Evolutionary conservation across 1,139 yeast genomes (phyloP), one percentile per base, ranked within the genome.

Genomic region (Sugiyamaella pinicola): DNA sequence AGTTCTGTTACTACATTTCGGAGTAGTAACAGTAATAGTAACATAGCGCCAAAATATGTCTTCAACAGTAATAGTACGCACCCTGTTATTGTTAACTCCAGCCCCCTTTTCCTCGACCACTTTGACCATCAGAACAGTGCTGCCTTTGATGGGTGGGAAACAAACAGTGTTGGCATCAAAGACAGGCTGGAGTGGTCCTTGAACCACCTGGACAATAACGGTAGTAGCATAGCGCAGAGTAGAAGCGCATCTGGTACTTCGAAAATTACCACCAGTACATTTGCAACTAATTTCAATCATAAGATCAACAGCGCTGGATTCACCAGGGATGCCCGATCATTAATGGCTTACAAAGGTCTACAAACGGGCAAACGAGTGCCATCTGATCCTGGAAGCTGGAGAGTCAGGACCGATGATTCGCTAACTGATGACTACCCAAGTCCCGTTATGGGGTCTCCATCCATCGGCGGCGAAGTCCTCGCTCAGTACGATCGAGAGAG

Each of bases 301-400:
- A 55, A 55, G 24, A 56, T 56, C 24, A 47, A 54, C n/a, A 55
- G 60, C 43, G 61, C 61, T 7, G 61, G 61, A 13, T 58, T 58
- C 46, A 53, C 61, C 8, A 45, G 52, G 38, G 60, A 58, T 33
- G 44, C 57, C 12, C 31, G 51, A 26, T 42, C 52, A 7, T 35
- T 47, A n/a, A 41, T 28, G 42, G 47, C 47, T 18, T 47, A 47
- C 38, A 37, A 21, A 18, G 43, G 44, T 10, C 45, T 33, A 31
- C 39, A 24, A 10, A 43, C 24, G 22, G 26, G 38, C n/a, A 41
- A 28, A 15, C 24, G 48, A 19, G 37, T 41, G 21, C 41, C 51
- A 2, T 49, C 51, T 8, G 57, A 52, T 18, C 48, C 53, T 15
- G 47, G 48, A 31, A 28, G 39, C 31, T 42, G 44, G 37, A 13